These are phyloP conservation scores for Boletellus deceptivus DNA, from an alignment of 1,284 basidiomycete species.

Conservation along the genomic window DNA sequence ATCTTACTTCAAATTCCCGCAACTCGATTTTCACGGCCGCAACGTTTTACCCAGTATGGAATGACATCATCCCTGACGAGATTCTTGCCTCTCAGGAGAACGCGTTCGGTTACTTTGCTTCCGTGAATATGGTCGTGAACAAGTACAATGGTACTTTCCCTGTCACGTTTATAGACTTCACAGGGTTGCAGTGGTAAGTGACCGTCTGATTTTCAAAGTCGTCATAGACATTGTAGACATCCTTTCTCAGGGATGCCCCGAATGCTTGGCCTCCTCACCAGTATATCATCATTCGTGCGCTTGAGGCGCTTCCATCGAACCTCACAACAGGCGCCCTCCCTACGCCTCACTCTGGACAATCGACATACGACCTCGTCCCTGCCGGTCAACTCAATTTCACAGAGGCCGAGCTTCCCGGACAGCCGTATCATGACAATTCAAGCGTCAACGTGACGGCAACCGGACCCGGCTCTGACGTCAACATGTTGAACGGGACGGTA, in stretches of 20 bases:
- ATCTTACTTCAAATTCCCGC: conserved; percentile 62
- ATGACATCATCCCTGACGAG: conserved; percentile 76
- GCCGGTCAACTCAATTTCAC: conserved; percentile 70
- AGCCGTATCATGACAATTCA: conserved; percentile 46
- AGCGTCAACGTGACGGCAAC: conserved; percentile 52
- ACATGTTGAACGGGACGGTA: conserved; percentile 58
- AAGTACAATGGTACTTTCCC: conserved; percentile 83
- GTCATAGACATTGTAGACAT: neutral
- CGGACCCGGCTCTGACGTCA: conserved; percentile 60
- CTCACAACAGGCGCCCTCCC: conserved; percentile 55
- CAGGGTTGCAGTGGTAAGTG: conserved; percentile 77
- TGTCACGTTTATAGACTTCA: conserved; percentile 64
- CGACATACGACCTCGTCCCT: conserved; percentile 69
- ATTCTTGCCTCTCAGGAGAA: conserved; percentile 54
- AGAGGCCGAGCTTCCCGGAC: conserved; percentile 66
- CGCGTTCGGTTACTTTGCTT: conserved; percentile 73
- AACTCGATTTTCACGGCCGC: conserved; percentile 67
- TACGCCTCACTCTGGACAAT: conserved; percentile 44
- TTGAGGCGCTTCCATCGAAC: conserved; percentile 70
- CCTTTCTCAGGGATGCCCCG: conserved; percentile 58
- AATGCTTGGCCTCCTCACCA: conserved; percentile 87
- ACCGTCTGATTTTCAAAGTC: neutral
- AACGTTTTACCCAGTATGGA: conserved; percentile 87
- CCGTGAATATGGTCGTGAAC: conserved; percentile 75
- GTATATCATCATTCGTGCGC: conserved; percentile 77